Base-by-base conservation (phyloP, 2,329 filamentous ascomycete species). In the Xylariales sp. region DNA sequence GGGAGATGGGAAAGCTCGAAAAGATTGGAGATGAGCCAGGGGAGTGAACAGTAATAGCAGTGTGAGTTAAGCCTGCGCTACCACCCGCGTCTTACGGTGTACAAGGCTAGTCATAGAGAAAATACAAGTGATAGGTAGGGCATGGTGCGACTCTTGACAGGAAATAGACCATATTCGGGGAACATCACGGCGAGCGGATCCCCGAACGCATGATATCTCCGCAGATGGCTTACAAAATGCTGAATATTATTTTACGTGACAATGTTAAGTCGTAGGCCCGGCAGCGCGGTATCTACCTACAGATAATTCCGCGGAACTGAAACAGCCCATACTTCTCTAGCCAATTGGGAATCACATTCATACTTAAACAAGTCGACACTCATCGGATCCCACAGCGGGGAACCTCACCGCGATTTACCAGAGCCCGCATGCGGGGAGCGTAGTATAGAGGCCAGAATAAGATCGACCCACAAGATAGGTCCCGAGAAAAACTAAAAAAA, bases 1-100 rank as follows among this genome's bases (percentile, higher is more conserved):
- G 94, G 68, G 92, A 96, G 65, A 93, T 94, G 88, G 95, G 94
- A 73, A 97, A 97, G 85, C 83, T 99, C 72, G 93, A 98, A 86
- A 98, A 98, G 89, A 88, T 97, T 77, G 93, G 90, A 14, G 91
- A 97, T 74, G 91, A 93, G 78, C 80, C 83, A 34, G 89, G 89
- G 62, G 87, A 90, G 78, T 90, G 82, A 79, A 58, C 49, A 68
- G 45, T 56, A 64, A 62, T 54, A 62, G 28, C 55, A 53, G 34
- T 14, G 69, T 41, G 43, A 41, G 32, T 53, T 65, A 66, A 65
- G 57, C 54, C 16, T 62, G 34, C 50, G 58, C 36, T 45, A 62
- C 58, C 48, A n/a, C 45, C 71, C 64, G 64, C 65, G 41, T 60
- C 62, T 69, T 62, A 64, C 61, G 62, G 63, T 66, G 59, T 68